phyloP scores from a whole-genome alignment of 2,329 filamentous ascomycete species.

The Rugonectria rugulosa region DNA sequence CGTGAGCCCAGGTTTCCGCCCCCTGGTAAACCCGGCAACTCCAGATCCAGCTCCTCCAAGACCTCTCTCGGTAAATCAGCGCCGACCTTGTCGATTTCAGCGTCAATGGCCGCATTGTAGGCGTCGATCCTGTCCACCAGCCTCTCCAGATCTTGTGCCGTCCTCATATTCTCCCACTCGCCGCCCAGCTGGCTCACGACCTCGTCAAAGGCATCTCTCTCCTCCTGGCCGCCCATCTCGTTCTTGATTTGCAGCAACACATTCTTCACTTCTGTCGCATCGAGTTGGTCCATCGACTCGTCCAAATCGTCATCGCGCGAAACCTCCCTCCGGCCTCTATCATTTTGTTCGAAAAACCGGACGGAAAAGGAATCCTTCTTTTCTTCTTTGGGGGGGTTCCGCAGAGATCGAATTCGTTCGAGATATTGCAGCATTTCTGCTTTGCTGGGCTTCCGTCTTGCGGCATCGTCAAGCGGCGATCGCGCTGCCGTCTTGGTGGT shows the following conservation, averaged over 20 bases:
- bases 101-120: slow-evolving; percentile 47
- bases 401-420: slow-evolving; percentile 39
- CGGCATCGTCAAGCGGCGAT: slow-evolving; percentile 20
- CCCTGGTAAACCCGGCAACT: slow-evolving; percentile 37
- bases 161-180: slow-evolving; percentile 42
- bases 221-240: slow-evolving; percentile 45
- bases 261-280: slow-evolving; percentile 46
- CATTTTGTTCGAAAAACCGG: slow-evolving; percentile 58
- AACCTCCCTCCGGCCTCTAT: slow-evolving; percentile 47
- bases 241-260: slow-evolving; percentile 49
- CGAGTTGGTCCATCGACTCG: slow-evolving; percentile 46
- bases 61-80: slow-evolving; percentile 44
- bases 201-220: slow-evolving; percentile 45
- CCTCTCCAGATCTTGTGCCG: slow-evolving; percentile 45
- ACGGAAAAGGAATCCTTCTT: slow-evolving; percentile 43
- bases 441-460: slow-evolving; percentile 36
- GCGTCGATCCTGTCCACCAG: slow-evolving; percentile 44
- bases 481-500: slow-evolving; percentile 39
- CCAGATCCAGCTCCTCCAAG: slow-evolving; percentile 42
- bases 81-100: slow-evolving; percentile 43
- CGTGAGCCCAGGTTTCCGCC: slow-evolving; percentile 36
- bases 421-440: slow-evolving; percentile 40
- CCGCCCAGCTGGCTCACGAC: slow-evolving; percentile 46
- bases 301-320: slow-evolving; percentile 50
- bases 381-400: slow-evolving; percentile 24